Base-by-base conservation (phyloP, 495 filamentous ascomycete species). In the Penicillium mononematosum region DNA sequence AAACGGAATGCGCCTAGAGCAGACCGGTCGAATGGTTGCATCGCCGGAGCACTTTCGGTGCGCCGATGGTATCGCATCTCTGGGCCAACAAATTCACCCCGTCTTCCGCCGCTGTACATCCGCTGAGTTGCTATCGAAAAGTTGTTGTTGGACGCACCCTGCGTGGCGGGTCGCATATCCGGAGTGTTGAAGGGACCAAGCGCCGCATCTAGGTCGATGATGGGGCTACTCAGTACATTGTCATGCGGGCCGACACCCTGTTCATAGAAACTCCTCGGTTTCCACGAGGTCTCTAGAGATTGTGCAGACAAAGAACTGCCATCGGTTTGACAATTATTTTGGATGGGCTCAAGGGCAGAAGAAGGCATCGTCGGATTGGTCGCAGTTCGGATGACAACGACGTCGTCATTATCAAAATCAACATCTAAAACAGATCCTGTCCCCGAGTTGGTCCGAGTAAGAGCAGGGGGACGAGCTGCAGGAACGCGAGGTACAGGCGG, bases 171-270 rank as follows among this genome's bases (percentile, higher is more conserved):
- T 3, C 67, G 60, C 60, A 78, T 79, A 56, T 82, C 75, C 4
- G 91, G 90, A 1, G 90, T 93, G 65, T 94, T 92, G 73, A 96
- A 96, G 0, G 94, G 92, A 3, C 90, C 90, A 11, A 98, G 77
- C n/a, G 93, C 94, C 36, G 92, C 94, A 78, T 98, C 94, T 41
- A 98, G 77, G 74, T 98, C 94, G 51, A 98, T 93, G 56, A 96
- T 83, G 5, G 88, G 89, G 62, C 85, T 69, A 32, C 57, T 91
- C 46, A 85, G 77, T 2, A 75, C 60, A 51, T 90, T 86, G 34
- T 82, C 78, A 29, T 87, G 83, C 4, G 49, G 58, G 10, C 52
- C 46, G 25, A 57, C 24, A 44, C 43, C 65, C 55, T 78, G 75
- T 49, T 78, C 75, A 39, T 78, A 72, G 57, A 78, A 73, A 47